These are phyloP conservation scores for Dendrobium officinale DNA, from an alignment of 106 monocot species.

Conservation along the genomic window DNA sequence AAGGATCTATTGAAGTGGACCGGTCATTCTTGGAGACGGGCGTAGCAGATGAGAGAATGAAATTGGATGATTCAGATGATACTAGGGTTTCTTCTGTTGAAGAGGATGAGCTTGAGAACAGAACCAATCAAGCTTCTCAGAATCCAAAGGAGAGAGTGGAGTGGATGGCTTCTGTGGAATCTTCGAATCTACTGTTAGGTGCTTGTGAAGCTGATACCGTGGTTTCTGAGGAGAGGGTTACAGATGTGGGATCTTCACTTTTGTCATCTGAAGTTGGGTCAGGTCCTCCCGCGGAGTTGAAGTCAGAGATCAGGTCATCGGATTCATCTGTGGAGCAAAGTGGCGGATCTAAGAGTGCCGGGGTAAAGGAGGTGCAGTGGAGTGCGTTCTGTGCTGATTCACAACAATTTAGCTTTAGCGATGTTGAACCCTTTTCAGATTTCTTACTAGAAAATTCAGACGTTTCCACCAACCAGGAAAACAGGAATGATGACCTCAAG, in stretches of 20 bases:
- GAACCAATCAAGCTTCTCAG: neutral
- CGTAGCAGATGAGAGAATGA: neutral
- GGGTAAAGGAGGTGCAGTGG: conserved; percentile 85
- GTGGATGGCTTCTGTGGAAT: neutral
- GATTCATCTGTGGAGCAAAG: conserved; percentile 13
- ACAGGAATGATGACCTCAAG: neutral
- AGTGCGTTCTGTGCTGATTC: conserved; percentile 36
- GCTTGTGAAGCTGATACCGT: neutral
- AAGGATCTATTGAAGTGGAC: neutral
- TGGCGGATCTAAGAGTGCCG: conserved; percentile 26
- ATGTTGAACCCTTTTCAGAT: conserved; percentile 40
- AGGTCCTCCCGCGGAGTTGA: neutral
- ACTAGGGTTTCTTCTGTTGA: conserved; percentile 4
- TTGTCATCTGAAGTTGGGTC: neutral
- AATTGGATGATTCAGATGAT: conserved; percentile 15
- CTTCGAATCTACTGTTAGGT: neutral
- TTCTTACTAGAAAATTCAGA: conserved; percentile 30
- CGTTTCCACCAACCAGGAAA: conserved; percentile 6
- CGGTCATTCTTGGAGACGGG: neutral
- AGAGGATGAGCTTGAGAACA: conserved; percentile 11
- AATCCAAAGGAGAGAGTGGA: neutral
- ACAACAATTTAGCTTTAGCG: conserved; percentile 13
- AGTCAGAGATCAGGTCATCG: neutral
- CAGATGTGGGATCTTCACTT: neutral
- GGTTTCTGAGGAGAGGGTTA: neutral